Base-by-base conservation (phyloP, 1,284 basidiomycete genomes). In the Heterobasidion annosum region DNA sequence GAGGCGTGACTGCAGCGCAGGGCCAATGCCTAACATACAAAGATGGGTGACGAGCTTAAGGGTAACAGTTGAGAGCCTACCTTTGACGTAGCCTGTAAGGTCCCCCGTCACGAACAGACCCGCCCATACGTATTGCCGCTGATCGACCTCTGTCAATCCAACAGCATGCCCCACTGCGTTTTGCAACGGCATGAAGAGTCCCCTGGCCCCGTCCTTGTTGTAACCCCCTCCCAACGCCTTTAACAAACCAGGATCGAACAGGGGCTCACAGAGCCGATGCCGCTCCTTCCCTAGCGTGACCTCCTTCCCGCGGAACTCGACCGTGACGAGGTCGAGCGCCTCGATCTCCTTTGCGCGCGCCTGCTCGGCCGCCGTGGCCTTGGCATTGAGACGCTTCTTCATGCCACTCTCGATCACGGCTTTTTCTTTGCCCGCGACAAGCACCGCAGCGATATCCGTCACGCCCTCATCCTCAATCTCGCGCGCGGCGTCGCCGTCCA, bases 221-320 rank as follows among this genome's bases (percentile, higher is more conserved):
- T 56, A 54, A 25, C 40, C 49, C 57, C 34, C 61, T 40, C 16
- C 62, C 58, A 73, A 53, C n/a, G 63, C 59, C 1, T 67, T 66
- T 55, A 87, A 68, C 43, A 88, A 61, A 2, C 65, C 69, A 2
- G 90, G 87, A 57, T 93, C 85, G 60, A 94, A 91, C 35, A 98
- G 74, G 8, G 93, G 92, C 65, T 97, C 94, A 65, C 90, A 92
- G 66, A 95, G 86, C 44, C 91, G 78, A 73, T 97, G 93, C 49
- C 93, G 78, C 62, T 94, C 90, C 62, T 90, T 86, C 5, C 93
- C 94, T 34, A 98, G 64, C 1, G 83, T 87, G 57, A 98, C 69
- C 50, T 84, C 79, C 63, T 83, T 78, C 5, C 77, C 85, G 6
- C 76, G 74, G 65, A 90, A 91, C 63, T 88, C 77, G 12, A 92